Conservation (phyloP, 176 grass and related monocot genomes). For the Melocanna baccifera region DNA sequence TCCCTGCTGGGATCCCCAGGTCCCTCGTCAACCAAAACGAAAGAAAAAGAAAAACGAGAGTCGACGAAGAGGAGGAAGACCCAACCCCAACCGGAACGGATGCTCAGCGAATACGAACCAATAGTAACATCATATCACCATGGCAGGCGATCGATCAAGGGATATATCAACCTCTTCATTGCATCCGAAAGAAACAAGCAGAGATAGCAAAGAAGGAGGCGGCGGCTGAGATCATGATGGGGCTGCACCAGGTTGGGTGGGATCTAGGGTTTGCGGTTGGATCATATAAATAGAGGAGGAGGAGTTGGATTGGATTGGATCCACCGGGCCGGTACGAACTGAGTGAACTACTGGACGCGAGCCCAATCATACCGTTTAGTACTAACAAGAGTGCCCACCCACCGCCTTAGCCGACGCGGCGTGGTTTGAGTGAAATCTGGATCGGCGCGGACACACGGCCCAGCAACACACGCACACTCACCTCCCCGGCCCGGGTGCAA, state of each 20-base stretch:
- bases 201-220: neutral
- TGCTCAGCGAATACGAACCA: slow-evolving; percentile 68
- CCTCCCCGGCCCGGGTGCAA: no score
- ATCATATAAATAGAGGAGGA: slow-evolving; percentile 25
- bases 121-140: slow-evolving; percentile 31
- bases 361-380: neutral
- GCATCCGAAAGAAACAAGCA: neutral
- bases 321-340: neutral
- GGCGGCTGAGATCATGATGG: neutral
- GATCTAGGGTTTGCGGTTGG: slow-evolving; percentile 1
- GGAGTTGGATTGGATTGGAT: neutral
- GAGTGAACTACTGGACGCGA: neutral
- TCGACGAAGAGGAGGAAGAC: neutral
- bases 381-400: no score
- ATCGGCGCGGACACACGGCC: no score
- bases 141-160: neutral
- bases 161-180: slow-evolving; percentile 19
- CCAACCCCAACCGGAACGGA: neutral
- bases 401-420: neutral
- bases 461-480: no score
- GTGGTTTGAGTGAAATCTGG: no score
- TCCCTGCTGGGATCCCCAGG: slow-evolving; percentile 52
- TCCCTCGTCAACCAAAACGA: neutral
- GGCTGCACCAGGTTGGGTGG: neutral
- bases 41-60: neutral